phyloP scores from a whole-genome alignment of 345 rosid species.

The Salix udensis region DNA sequence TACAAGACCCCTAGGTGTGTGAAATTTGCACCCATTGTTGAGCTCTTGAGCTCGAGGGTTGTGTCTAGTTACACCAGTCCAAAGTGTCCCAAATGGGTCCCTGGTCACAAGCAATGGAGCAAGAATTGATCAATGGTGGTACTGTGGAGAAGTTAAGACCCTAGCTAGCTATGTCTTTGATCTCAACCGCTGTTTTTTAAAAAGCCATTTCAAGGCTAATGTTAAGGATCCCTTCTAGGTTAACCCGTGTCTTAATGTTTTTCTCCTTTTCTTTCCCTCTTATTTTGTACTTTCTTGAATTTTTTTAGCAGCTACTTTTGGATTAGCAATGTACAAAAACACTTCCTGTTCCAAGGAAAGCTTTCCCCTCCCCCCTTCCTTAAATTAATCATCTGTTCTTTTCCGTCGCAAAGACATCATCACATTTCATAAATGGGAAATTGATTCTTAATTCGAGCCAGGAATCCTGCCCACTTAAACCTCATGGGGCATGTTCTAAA shows the following conservation, averaged over 20 bases:
- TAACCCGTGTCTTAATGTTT: conserved; percentile 28
- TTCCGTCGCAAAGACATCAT: conserved; percentile 21
- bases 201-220: conserved; percentile 31
- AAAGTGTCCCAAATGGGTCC: conserved; percentile 89
- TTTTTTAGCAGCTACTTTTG: conserved; percentile 29
- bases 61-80: conserved; percentile 65
- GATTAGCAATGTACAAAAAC: conserved; percentile 62
- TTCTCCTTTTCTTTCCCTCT: neutral
- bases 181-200: conserved; percentile 18
- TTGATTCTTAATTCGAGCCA: conserved; percentile 41
- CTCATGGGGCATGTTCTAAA: conserved; percentile 31
- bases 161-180: neutral
- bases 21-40: conserved; percentile 83
- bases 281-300: neutral
- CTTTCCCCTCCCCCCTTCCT: neutral
- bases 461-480: conserved; percentile 46
- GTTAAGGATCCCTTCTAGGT: conserved; percentile 32
- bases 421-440: conserved; percentile 19
- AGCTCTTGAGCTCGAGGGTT: conserved; percentile 79
- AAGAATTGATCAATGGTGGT: conserved; percentile 11
- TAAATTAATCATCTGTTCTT: neutral
- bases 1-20: conserved; percentile 97
- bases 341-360: conserved; percentile 41
- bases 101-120: conserved; percentile 85
- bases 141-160: conserved; percentile 8